phyloP scores from a whole-genome alignment of 2,329 filamentous ascomycete genomes.

The Diplocarpon mali region DNA sequence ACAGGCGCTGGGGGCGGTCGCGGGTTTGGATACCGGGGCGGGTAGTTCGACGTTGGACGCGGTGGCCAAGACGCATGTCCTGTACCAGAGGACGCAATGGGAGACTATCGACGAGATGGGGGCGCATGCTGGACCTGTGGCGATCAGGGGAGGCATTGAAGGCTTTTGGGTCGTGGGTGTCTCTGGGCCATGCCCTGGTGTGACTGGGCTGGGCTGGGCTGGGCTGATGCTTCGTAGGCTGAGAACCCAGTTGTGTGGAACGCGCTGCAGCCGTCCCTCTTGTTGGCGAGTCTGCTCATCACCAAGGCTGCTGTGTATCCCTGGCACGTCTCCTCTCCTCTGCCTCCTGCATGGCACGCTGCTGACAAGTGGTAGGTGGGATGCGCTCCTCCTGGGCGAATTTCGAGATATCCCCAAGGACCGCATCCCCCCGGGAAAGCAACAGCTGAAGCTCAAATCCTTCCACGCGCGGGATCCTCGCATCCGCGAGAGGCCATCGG shows the following conservation, averaged over 20 bases:
- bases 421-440: background rate
- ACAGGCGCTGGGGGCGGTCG: background rate
- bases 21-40: background rate
- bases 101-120: conserved; percentile 4
- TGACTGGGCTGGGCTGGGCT: no score
- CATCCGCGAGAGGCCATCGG: background rate
- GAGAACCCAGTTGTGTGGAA: conserved; percentile 4
- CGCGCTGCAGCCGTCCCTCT: background rate
- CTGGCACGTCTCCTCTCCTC: conserved; percentile 1
- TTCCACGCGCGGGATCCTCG: background rate
- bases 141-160: conserved; percentile 2
- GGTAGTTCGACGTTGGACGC: background rate
- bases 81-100: conserved; percentile 1
- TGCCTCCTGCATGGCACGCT: background rate
- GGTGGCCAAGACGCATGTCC: conserved; percentile 7
- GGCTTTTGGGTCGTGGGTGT: conserved; percentile 15
- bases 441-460: background rate
- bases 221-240: background rate
- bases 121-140: conserved; percentile 3
- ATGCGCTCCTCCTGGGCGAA: conserved; percentile 3
- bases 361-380: background rate
- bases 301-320: conserved; percentile 2
- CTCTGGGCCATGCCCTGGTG: conserved; percentile 31
- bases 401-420: background rate
- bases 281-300: conserved; percentile 1